Conservation (phyloP, 2,329 filamentous ascomycete genomes). For the Ascocoryne sarcoides region DNA sequence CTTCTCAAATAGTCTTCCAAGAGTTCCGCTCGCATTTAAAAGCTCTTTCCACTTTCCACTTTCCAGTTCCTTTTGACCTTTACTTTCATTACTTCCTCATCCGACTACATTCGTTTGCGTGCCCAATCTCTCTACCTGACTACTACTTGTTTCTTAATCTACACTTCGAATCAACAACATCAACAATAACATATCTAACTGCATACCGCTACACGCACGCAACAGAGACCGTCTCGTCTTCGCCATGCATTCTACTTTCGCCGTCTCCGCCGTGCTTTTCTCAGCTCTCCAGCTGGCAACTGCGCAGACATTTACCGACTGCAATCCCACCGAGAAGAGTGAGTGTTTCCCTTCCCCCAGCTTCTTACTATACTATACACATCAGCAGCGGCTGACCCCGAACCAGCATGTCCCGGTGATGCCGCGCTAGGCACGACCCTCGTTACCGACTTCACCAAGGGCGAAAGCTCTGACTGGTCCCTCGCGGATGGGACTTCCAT, state of each 20-base stretch:
- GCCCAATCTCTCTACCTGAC: too few species aligned
- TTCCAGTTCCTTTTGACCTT: too few species aligned
- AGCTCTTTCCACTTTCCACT: too few species aligned
- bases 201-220: too few species aligned
- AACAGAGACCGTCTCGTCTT: too few species aligned
- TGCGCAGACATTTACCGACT: conserved; percentile 38
- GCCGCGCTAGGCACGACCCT: conserved; percentile 33
- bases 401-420: conserved; percentile 34
- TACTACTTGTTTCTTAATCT: too few species aligned
- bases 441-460: conserved; percentile 36
- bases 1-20: too few species aligned
- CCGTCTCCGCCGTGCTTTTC: conserved; percentile 16
- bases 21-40: too few species aligned
- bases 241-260: conserved; percentile 19
- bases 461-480: conserved; percentile 43
- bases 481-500: conserved; percentile 39
- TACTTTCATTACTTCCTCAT: too few species aligned
- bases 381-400: conserved; percentile 15
- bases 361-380: neutral
- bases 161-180: too few species aligned
- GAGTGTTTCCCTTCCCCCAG: conserved; percentile 6
- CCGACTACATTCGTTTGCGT: too few species aligned
- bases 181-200: too few species aligned
- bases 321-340: conserved; percentile 35
- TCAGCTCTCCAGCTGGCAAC: conserved; percentile 18